A percentile compares a stretch with the other conserved stretches of the same genome.
Conservation (phyloP, 345 rosid genomes). For the Schrenkiella parvula region DNA sequence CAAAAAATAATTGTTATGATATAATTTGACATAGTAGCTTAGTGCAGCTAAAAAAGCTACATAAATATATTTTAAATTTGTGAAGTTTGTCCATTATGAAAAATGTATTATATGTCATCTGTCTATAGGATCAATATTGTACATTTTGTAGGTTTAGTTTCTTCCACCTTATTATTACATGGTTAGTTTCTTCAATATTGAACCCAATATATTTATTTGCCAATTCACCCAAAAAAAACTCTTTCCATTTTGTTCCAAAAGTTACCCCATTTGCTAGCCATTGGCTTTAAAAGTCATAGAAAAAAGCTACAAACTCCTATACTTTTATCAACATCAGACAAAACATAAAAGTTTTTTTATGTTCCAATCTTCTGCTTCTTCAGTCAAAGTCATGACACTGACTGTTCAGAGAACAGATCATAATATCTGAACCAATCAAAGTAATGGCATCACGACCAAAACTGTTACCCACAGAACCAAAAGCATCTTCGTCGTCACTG, state of each 20-base stretch:
- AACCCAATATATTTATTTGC: too few species aligned
- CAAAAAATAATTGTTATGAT: too few species aligned
- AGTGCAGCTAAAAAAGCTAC: too few species aligned
- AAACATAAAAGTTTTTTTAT: neutral
- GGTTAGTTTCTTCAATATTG: too few species aligned
- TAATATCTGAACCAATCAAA: constrained; percentile 29
- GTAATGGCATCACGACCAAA: constrained; percentile 46
- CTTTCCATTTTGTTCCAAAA: neutral
- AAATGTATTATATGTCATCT: too few species aligned
- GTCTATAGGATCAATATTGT: too few species aligned
- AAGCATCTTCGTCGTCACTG: constrained; percentile 51
- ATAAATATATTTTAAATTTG: too few species aligned
- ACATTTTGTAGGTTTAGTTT: too few species aligned
- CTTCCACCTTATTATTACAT: too few species aligned
- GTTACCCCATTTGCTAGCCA: neutral
- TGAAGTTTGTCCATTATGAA: too few species aligned
- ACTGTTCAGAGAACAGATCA: constrained; percentile 48
- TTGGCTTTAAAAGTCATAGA: neutral
- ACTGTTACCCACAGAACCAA: constrained; percentile 44
- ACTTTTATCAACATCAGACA: neutral
- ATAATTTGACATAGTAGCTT: too few species aligned
- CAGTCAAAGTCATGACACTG: constrained; percentile 41
- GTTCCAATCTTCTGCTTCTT: neutral
- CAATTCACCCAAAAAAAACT: neutral
- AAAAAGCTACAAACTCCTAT: neutral